phyloP scores from a whole-genome alignment of 2,329 filamentous ascomycete species.

The Tympanopsis confertula region DNA sequence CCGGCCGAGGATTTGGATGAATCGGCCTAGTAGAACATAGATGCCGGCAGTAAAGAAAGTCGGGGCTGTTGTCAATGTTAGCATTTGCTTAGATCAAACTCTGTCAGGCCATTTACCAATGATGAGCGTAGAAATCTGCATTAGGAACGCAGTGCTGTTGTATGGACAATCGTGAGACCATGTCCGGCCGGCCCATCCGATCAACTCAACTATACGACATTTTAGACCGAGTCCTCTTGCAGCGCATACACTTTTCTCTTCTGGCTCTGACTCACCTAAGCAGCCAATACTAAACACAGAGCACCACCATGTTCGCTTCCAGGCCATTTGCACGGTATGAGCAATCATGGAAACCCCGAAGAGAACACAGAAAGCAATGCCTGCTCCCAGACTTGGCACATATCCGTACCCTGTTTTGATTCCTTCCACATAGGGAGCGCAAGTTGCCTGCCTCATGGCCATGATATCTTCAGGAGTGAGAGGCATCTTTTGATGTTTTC shows the following conservation, averaged over 20 bases:
- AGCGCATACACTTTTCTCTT: too few relatives aligned
- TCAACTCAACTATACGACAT: conserved; percentile 16
- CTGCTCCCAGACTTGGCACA: conserved; percentile 10
- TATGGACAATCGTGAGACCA: conserved; percentile 28
- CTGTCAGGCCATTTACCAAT: conserved; percentile 8
- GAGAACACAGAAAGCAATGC: conserved; percentile 10
- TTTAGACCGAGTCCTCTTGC: too few relatives aligned
- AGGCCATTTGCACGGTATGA: conserved; percentile 9
- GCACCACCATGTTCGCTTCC: conserved; percentile 9
- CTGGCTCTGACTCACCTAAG: conserved; percentile 12
- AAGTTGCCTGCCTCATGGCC: too few relatives aligned
- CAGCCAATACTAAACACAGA: conserved; percentile 11
- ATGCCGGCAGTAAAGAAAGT: conserved; percentile 31
- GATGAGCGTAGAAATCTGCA: conserved; percentile 25
- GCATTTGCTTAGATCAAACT: neutral
- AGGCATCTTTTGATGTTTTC: too few relatives aligned
- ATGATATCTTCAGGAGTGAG: too few relatives aligned
- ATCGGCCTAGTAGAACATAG: conserved; percentile 27
- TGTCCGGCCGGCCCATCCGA: conserved; percentile 27
- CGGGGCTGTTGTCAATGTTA: conserved; percentile 9
- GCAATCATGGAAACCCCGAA: conserved; percentile 11
- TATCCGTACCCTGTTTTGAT: conserved; percentile 10
- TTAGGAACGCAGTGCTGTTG: conserved; percentile 23
- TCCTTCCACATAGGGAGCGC: neutral
- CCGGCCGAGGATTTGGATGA: conserved; percentile 24